Conservation (phyloP, 768 basidiomycete species). For the Trametes maxima region DNA sequence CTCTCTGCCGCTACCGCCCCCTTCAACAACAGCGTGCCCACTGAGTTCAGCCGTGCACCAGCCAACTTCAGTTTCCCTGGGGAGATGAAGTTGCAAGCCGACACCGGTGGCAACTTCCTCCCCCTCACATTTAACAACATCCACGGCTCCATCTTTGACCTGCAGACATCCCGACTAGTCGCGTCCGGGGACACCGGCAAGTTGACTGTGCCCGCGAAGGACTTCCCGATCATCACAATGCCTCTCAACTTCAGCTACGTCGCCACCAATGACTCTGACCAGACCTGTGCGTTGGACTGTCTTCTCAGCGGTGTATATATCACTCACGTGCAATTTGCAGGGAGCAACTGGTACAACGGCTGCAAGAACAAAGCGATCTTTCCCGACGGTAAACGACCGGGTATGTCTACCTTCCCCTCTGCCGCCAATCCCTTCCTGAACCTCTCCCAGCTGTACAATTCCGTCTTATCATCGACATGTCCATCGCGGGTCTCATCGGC, state of each 20-base stretch:
- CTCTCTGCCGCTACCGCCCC: conserved; percentile 58
- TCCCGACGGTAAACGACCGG: conserved; percentile 53
- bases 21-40: conserved; percentile 59
- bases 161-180: conserved; percentile 63
- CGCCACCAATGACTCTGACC: conserved; percentile 77
- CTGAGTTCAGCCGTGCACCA: conserved; percentile 71
- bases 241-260: conserved; percentile 86
- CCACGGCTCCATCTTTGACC: conserved; percentile 69
- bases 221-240: conserved; percentile 63
- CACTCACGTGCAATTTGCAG: conserved; percentile 37
- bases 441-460: conserved; percentile 52
- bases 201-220: conserved; percentile 65
- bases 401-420: conserved; percentile 44
- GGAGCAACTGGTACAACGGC: conserved; percentile 75
- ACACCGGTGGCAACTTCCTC: conserved; percentile 74
- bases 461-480: conserved; percentile 63
- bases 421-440: background rate
- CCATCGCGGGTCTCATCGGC: conserved; percentile 68
- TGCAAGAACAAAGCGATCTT: conserved; percentile 64
- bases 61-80: conserved; percentile 92
- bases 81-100: conserved; percentile 69
- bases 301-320: background rate
- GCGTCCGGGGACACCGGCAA: conserved; percentile 65
- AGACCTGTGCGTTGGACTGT: conserved; percentile 62
- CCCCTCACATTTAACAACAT: conserved; percentile 75